phyloP scores from a whole-genome alignment of 2,329 filamentous ascomycete species.

The Furcasterigmium furcatum region DNA sequence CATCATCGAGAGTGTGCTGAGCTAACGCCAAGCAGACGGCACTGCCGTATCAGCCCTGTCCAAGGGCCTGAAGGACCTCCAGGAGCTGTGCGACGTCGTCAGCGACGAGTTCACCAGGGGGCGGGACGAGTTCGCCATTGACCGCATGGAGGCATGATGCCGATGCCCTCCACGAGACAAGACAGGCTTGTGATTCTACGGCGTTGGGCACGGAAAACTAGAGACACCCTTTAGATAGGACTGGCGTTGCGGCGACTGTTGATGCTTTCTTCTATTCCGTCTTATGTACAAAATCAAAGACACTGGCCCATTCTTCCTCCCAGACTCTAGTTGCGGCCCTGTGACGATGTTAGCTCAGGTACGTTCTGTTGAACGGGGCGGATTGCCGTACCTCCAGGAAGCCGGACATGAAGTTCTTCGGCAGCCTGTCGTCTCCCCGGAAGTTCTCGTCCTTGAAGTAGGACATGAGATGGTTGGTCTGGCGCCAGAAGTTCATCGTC shows the following conservation, averaged over 20 bases:
- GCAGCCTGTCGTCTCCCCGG: conserved; percentile 74
- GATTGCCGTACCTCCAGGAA: conserved; percentile 79
- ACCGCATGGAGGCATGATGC: conserved; percentile 13
- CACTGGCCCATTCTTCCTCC: not conserved
- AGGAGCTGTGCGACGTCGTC: conserved; percentile 90
- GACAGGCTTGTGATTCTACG: not conserved
- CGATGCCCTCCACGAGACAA: not conserved
- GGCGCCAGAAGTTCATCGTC: conserved; percentile 99
- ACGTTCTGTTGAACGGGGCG: not conserved
- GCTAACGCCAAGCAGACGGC: conserved; percentile 43
- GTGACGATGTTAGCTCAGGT: conserved; percentile 1
- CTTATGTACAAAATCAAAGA: conserved; percentile 2
- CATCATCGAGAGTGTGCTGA: not conserved
- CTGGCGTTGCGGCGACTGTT: conserved; percentile 26
- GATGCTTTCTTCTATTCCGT: conserved; percentile 4
- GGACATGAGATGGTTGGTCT: conserved; percentile 90
- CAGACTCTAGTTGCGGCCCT: conserved; percentile 15
- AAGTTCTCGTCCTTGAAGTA: conserved; percentile 87
- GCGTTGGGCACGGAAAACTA: not conserved
- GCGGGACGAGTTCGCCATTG: conserved; percentile 52
- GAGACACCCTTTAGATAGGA: conserved; percentile 3
- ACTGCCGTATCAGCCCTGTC: conserved; percentile 82
- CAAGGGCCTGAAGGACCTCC: conserved; percentile 84
- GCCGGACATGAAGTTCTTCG: conserved; percentile 86
- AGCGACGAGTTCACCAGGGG: conserved; percentile 77